phyloP scores from a whole-genome alignment of 1,139 yeast species.

The Scheffersomyces quercinus region DNA sequence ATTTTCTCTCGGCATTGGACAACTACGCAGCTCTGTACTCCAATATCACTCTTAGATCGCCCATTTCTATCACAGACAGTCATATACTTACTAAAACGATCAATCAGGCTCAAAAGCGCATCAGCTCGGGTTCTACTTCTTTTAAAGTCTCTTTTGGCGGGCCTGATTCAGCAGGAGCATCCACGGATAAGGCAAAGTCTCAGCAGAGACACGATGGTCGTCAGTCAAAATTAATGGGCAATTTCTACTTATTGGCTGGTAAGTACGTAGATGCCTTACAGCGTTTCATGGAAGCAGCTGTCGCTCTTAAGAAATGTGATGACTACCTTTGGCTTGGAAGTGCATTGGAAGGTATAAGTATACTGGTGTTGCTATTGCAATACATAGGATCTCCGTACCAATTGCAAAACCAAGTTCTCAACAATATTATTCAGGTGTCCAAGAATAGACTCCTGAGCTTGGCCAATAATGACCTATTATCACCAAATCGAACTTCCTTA shows the following conservation, averaged over 20 bases:
- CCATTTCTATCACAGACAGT: slow-evolving; percentile 61
- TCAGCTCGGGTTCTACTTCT: slow-evolving; percentile 41
- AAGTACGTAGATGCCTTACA: slow-evolving; percentile 68
- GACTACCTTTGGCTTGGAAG: slow-evolving; percentile 90
- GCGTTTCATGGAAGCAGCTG: slow-evolving; percentile 71
- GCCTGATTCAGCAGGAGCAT: not conserved
- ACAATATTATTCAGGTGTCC: slow-evolving; percentile 25
- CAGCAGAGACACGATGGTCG: slow-evolving; percentile 58
- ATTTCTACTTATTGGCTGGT: slow-evolving; percentile 78
- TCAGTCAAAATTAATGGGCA: slow-evolving; percentile 72
- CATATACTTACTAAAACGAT: slow-evolving; percentile 51
- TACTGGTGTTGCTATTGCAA: slow-evolving; percentile 62
- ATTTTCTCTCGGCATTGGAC: slow-evolving; percentile 64
- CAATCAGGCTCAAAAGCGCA: slow-evolving; percentile 49
- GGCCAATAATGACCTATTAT: slow-evolving; percentile 7
- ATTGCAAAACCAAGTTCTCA: slow-evolving; percentile 43
- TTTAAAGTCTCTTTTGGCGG: slow-evolving; percentile 32
- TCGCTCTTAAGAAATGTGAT: slow-evolving; percentile 57
- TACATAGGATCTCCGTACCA: slow-evolving; percentile 60
- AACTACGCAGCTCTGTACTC: slow-evolving; percentile 68
- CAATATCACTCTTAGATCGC: slow-evolving; percentile 72
- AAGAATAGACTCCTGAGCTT: slow-evolving; percentile 22
- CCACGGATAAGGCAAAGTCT: slow-evolving; percentile 28
- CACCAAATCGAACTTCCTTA: slow-evolving; percentile 19
- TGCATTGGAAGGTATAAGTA: slow-evolving; percentile 77